Evolutionary conservation across 202 grass and related monocot genomes (phyloP), one percentile per base, ranked within the genome.

Genomic region (Panicum hallii): DNA sequence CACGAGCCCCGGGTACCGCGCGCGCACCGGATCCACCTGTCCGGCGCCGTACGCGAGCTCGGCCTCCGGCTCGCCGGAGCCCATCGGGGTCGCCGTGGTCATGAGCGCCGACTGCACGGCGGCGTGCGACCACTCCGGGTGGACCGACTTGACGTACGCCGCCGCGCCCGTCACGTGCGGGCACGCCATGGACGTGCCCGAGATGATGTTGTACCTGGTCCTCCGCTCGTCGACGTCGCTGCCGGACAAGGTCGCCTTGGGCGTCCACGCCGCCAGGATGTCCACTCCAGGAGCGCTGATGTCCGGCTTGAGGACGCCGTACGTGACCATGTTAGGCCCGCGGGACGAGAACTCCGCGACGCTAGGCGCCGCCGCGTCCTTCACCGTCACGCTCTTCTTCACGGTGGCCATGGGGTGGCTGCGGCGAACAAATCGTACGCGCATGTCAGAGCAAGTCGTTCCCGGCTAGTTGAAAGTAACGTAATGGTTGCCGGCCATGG

Each of bases 181-280:
- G 82, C 82, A 88, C 69, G 89, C 48, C 89, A 91, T 91, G 32
- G 89, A 91, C 79, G 89, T 91, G 28, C 89, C 85, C 9, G 84
- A 87, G 44, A 91, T 28, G 74, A 88, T 42, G 63, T 81, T 87
- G 79, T 54, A 91, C 5, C 44, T 26, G 34, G 22, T 14, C 7
- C 30, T 20, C 0, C 73, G 52, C 5, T 26, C 20, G 55, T 87
- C 80, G 3, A 5, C 5, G 0, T 2, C 1, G 3, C 0, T 10
- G 49, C n/a, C 78, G 13, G 78, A 46, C 57, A 74, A 23, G 1
- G 58, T 15, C 1, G 17, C 1, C 8, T 17, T 1, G 23, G 5
- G 11, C 5, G 84, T 34, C 77, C 69, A 86, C 22, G 69, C 84
- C 46, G 60, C 84, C 38, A 86, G 77, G 84, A 86, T 80, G 38